These are phyloP conservation scores for Filosporella fistucella DNA, from an alignment of 495 filamentous ascomycete species.

Conservation along the genomic window DNA sequence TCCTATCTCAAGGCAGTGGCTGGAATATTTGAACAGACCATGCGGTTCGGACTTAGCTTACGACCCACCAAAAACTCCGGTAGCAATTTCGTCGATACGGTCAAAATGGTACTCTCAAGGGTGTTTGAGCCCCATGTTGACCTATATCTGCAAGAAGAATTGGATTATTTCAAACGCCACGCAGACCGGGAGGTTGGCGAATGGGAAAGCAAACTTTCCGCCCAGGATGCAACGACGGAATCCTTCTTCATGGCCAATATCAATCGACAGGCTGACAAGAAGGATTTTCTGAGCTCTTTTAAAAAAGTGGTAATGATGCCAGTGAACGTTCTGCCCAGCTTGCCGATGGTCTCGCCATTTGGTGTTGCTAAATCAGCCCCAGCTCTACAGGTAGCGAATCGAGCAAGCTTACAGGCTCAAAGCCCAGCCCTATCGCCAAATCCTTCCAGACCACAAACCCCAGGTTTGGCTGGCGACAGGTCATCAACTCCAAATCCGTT, in stretches of 20 bases:
- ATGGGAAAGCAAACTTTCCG: conserved; percentile 89
- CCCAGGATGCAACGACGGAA: conserved; percentile 86
- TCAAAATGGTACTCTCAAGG: conserved; percentile 55
- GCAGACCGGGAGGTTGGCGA: conserved; percentile 72
- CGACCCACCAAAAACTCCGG: conserved; percentile 50
- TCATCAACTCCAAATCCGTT: conserved; percentile 18
- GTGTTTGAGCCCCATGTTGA: conserved; percentile 92
- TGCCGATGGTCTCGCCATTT: conserved; percentile 42
- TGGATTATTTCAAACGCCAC: conserved; percentile 73
- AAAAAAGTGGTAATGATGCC: conserved; percentile 99
- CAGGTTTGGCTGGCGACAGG: conserved; percentile 14
- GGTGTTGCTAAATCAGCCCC: conserved; percentile 19
- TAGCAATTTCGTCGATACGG: conserved; percentile 49
- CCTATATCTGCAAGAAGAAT: conserved; percentile 87
- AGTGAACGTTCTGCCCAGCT: conserved; percentile 76
- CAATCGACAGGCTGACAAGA: conserved; percentile 91
- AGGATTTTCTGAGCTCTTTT: conserved; percentile 93
- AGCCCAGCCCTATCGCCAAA: conserved; percentile 25
- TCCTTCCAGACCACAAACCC: conserved; percentile 43
- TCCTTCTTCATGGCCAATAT: conserved; percentile 93
- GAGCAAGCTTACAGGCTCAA: conserved; percentile 24
- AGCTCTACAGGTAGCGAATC: conserved; percentile 29
- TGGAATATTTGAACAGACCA: conserved; percentile 77
- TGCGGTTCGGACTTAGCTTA: conserved; percentile 68
- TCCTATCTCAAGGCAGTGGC: conserved; percentile 84